Evolutionary conservation across 1,139 yeast species (phyloP), one percentile per base, ranked within the genome.

Genomic region (Zygosaccharomyces sapae): DNA sequence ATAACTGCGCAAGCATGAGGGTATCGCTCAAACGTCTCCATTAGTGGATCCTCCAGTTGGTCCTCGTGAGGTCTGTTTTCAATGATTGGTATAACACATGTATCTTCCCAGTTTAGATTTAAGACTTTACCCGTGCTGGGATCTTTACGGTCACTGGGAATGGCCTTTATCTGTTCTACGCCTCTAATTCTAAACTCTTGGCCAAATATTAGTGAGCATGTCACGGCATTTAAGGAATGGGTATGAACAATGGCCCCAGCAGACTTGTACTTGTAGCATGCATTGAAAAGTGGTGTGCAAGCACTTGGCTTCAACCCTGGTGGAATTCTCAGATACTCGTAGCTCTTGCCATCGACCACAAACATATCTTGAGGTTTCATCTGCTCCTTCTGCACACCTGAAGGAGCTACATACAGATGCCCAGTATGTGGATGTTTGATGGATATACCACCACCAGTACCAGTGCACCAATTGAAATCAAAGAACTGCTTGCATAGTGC

Each of bases 221-320:
- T 74, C 1, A 90, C 96, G 0, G 97, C 96, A 49, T 75, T 75
- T 61, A 85, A 94, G 0, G 97, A 89, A 65, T 90, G 97, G 0
- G 97, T 90, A 66, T 90, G 97, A 52, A 90, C 89, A 66, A 96
- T 87, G 1, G 97, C 96, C 8, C 95, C 95, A 1, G 96, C 95
- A 49, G 77, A 76, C 55, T 92, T 73, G 69, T 78, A 65, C 31
- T 74, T 77, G 67, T 84, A 89, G 46, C 92, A 82, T 45, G 90
- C 80, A 70, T 86, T 67, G 67, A 90, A 90, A 47, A 90, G 70
- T 9, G 97, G 97, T 0, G 96, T 88, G 62, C 97, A 90, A 1
- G 96, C 96, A 33, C 95, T 84, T 13, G 96, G 96, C 66, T 87
- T 88, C 67, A 77, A 83, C 13, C 71, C 70, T 38, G 74, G 69